phyloP scores from a whole-genome alignment of 1,284 basidiomycete species.

The Xerocomus nothofagi region DNA sequence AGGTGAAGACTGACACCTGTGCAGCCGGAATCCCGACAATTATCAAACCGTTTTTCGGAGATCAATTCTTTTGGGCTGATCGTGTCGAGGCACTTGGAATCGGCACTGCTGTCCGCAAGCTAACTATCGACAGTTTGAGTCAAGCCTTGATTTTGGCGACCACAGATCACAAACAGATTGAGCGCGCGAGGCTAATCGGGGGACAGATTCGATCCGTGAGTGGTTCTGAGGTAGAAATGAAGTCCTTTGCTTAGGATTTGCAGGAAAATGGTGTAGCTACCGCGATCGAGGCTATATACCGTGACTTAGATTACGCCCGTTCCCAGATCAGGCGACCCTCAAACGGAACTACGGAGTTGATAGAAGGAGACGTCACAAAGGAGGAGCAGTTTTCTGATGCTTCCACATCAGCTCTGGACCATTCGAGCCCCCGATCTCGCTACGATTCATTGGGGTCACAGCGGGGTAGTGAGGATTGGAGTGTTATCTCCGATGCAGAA shows the following conservation, averaged over 20 bases:
- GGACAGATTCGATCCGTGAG: slow-evolving; percentile 80
- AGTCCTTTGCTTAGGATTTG: slow-evolving; percentile 11
- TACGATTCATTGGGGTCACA: slow-evolving; percentile 59
- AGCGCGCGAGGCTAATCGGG: slow-evolving; percentile 79
- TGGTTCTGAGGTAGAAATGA: slow-evolving; percentile 10
- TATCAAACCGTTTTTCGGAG: slow-evolving; percentile 97
- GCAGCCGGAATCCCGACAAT: slow-evolving; percentile 92
- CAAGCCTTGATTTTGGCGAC: slow-evolving; percentile 83
- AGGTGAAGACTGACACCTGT: slow-evolving; percentile 7
- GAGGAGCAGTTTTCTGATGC: slow-evolving; percentile 31
- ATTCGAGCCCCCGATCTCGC: slow-evolving; percentile 46
- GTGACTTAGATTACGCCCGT: slow-evolving; percentile 87
- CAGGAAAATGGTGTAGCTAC: slow-evolving; percentile 88
- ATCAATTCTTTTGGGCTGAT: slow-evolving; percentile 97
- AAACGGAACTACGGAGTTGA: slow-evolving; percentile 37
- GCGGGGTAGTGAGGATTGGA: slow-evolving; percentile 74
- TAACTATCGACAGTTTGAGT: slow-evolving; percentile 76
- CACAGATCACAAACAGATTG: slow-evolving; percentile 84
- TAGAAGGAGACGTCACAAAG: slow-evolving; percentile 46
- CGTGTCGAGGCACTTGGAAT: slow-evolving; percentile 92
- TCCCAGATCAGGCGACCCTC: slow-evolving; percentile 68
- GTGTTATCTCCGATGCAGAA: slow-evolving; percentile 75
- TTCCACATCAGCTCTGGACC: slow-evolving; percentile 33
- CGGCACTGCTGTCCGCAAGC: slow-evolving; percentile 81
- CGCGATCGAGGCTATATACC: slow-evolving; percentile 90